A percentile compares a stretch with the other conserved stretches of the same genome.
Evolutionary conservation across 148 eudicot species (phyloP).

Genomic region (Fagopyrum homotropicum): DNA sequence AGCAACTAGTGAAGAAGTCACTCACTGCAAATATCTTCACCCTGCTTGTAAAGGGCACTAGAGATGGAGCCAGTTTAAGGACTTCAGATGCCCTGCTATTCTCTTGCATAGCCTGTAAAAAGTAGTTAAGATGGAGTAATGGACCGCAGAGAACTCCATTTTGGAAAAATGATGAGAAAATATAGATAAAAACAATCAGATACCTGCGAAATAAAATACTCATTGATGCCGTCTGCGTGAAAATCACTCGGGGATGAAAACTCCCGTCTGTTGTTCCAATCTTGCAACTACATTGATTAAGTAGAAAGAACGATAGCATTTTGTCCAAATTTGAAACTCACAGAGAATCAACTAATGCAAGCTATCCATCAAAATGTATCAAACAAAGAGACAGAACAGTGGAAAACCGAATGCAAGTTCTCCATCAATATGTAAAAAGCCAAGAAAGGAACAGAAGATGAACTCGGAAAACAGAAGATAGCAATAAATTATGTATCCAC

Average conservation of each 20-base stretch:
- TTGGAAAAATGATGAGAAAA: neutral
- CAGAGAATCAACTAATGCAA: neutral
- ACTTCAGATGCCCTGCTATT: slow-evolving; percentile 75
- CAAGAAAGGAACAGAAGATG: neutral
- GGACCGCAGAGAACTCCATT: neutral
- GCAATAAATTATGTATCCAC: neutral
- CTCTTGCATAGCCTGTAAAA: slow-evolving; percentile 73
- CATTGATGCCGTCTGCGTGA: slow-evolving; percentile 95
- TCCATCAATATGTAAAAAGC: neutral
- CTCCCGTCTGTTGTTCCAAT: slow-evolving; percentile 95
- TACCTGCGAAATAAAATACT: slow-evolving; percentile 88
- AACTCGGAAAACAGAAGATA: neutral
- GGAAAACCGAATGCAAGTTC: neutral
- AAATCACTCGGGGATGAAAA: slow-evolving; percentile 78
- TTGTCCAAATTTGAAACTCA: neutral
- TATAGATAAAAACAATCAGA: slow-evolving; percentile 10
- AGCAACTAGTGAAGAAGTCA: slow-evolving; percentile 15
- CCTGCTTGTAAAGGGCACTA: slow-evolving; percentile 91
- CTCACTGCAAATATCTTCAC: slow-evolving; percentile 89
- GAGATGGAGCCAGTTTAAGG: slow-evolving; percentile 82
- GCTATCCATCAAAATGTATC: neutral
- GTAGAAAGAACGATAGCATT: neutral
- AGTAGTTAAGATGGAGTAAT: slow-evolving; percentile 11
- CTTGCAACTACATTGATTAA: slow-evolving; percentile 61
- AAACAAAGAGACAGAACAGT: neutral